Percentiles rank a stretch among this genome's conserved stretches.
These are phyloP conservation scores for Marsdenia floribunda DNA, from an alignment of 257 asterid species.

Conservation along the genomic window DNA sequence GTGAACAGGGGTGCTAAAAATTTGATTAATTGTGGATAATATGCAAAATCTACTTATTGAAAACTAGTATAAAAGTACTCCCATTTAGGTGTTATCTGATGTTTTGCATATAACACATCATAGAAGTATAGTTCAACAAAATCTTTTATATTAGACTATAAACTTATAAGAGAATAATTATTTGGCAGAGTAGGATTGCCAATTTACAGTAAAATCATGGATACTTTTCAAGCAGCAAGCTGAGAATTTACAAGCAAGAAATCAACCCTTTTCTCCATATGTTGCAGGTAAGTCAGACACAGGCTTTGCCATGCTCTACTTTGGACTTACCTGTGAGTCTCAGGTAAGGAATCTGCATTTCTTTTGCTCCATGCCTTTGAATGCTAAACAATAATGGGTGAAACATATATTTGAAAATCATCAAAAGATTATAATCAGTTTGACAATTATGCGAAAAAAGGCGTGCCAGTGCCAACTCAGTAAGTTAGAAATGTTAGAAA, in stretches of 20 bases:
- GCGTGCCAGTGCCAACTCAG: not conserved
- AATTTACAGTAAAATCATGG: not conserved
- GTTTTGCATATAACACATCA: not conserved
- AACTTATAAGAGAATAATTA: not conserved
- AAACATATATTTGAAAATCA: not conserved
- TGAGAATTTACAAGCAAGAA: not conserved
- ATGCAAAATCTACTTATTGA: no score
- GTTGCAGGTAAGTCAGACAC: not conserved
- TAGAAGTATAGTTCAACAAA: not conserved
- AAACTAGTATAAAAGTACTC: not conserved
- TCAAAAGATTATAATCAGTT: not conserved
- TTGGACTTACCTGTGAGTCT: not conserved
- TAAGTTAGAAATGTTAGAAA: not conserved
- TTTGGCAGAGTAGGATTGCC: not conserved
- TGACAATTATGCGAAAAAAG: not conserved
- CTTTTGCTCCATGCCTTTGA: not conserved
- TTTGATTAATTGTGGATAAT: no score
- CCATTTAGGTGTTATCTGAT: not conserved
- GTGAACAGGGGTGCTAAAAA: no score
- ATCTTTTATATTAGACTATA: not conserved
- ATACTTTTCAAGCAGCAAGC: not conserved
- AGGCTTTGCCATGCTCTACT: not conserved
- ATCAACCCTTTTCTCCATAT: not conserved
- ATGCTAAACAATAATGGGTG: not conserved
- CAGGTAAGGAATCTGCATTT: not conserved